Percentiles rank a stretch among this genome's conserved stretches.
Evolutionary conservation across 768 basidiomycete species (phyloP).

Genomic region (Calocera viscosa): DNA sequence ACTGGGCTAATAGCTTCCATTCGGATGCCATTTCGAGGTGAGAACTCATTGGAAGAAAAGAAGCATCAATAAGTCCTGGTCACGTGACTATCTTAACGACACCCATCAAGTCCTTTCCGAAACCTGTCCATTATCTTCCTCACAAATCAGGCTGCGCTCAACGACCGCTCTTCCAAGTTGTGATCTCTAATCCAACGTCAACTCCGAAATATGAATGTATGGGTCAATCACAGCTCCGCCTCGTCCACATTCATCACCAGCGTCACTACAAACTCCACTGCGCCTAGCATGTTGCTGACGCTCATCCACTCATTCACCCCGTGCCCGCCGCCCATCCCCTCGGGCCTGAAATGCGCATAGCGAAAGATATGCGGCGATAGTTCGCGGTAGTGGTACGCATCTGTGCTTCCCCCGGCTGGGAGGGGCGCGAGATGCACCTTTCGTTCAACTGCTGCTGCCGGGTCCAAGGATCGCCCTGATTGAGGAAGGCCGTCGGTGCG

Average conservation of each 20-base stretch:
- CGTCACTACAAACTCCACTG: slow-evolving; percentile 51
- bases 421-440: slow-evolving; percentile 29
- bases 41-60: no score
- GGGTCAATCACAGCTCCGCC: not conserved
- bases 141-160: no score
- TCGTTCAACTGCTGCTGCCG: slow-evolving; percentile 7
- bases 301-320: slow-evolving; percentile 21
- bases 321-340: not conserved
- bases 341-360: slow-evolving; percentile 28
- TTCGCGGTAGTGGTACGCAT: slow-evolving; percentile 48
- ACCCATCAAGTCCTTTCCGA: no score
- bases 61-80: no score
- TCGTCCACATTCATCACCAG: slow-evolving; percentile 61
- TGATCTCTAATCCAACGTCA: no score
- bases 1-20: no score
- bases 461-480: slow-evolving; percentile 23
- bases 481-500: not conserved
- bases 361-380: slow-evolving; percentile 52
- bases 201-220: no score
- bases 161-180: no score
- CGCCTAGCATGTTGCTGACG: slow-evolving; percentile 44
- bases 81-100: no score
- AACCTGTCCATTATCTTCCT: no score
- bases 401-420: slow-evolving; percentile 23
- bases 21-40: no score